These are phyloP conservation scores for Clonostachys solani DNA, from an alignment of 2,329 filamentous ascomycete species.

Conservation along the genomic window DNA sequence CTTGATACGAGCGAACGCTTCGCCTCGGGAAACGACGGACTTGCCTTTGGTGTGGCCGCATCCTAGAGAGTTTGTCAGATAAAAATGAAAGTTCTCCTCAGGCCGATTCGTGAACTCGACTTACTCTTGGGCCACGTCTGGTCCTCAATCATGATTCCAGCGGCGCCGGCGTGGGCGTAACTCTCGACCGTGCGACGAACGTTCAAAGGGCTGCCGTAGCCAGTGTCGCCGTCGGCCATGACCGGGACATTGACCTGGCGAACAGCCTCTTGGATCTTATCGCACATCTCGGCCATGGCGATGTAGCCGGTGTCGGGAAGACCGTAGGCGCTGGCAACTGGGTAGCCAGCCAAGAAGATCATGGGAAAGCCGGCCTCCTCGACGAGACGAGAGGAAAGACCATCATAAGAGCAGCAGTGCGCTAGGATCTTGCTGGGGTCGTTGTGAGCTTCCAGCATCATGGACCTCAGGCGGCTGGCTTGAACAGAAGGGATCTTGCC, in stretches of 20 bases:
- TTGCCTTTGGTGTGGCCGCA: constrained; percentile 38
- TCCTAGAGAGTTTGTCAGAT: constrained; percentile 4
- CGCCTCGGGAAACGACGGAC: constrained; percentile 34
- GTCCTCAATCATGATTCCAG: constrained; percentile 37
- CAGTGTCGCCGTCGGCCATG: constrained; percentile 40
- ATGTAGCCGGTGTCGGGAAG: constrained; percentile 45
- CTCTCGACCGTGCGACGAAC: constrained; percentile 36
- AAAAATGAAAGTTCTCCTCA: neutral
- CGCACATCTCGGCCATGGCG: constrained; percentile 38
- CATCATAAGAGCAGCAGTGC: constrained; percentile 35
- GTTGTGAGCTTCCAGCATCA: constrained; percentile 31
- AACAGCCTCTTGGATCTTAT: constrained; percentile 35
- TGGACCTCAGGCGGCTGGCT: constrained; percentile 26
- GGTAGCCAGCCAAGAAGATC: constrained; percentile 36
- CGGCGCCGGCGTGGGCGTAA: constrained; percentile 33
- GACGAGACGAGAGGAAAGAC: constrained; percentile 32
- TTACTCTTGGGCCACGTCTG: constrained; percentile 43
- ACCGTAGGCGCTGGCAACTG: constrained; percentile 30
- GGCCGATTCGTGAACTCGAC: neutral
- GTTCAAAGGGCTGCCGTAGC: constrained; percentile 42
- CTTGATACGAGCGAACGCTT: constrained; percentile 39
- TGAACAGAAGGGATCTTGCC: constrained; percentile 29
- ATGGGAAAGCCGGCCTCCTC: constrained; percentile 41
- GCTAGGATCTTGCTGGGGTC: constrained; percentile 38
- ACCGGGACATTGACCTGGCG: constrained; percentile 31